Base-by-base conservation (phyloP, 805 yeast genomes). In the Diddensiella transvaalensis region DNA sequence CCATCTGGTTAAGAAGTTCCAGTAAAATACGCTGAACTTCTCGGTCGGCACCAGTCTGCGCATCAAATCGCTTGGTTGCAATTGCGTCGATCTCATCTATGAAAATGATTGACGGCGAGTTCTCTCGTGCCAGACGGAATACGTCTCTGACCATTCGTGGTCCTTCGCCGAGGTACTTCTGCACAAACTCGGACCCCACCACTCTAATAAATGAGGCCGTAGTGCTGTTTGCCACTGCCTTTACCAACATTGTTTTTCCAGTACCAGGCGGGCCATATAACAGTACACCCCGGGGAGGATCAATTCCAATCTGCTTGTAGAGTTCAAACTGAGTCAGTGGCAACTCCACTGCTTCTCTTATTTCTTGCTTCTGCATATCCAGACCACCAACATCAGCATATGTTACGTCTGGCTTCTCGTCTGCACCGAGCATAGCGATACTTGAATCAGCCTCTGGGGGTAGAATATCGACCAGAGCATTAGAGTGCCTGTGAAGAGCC, bases 211-310 rank as follows among this genome's bases (percentile, higher is more conserved):
- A 93, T 3, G 96, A 78, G 2, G 99, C 99, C 1, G 96, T 87
- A 2, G 98, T 85, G 49, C 91, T 82, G 70, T 93, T 91, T 10
- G 99, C 99, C 41, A 93, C 99, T 0, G 99, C 99, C 69, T 93
- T 93, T 42, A 93, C 99, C 65, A 93, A 78, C 98, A 93, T 90
- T 19, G 99, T 93, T 69, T 93, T 93, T 62, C 99, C 99, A 1
- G 99, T 93, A 66, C 99, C 99, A 42, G 99, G 99, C 8, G 99
- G 98, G n/a, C 99, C 99, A 69, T 93, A 93, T 52, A 93, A 74
- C 58, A 93, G 71, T 24, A 93, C 99, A 61, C 99, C 99, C 58
- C 98, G 82, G 54, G 99, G 99, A 17, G 99, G 99, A 62, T 93
- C 98, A 56, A 93, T 90, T 71, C 99, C 99, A 63, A 93, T 93